Evolutionary conservation across 2,329 filamentous ascomycete genomes (phyloP), one percentile per base, ranked within the genome.

Genomic region (Decorospora gaudefroyi): DNA sequence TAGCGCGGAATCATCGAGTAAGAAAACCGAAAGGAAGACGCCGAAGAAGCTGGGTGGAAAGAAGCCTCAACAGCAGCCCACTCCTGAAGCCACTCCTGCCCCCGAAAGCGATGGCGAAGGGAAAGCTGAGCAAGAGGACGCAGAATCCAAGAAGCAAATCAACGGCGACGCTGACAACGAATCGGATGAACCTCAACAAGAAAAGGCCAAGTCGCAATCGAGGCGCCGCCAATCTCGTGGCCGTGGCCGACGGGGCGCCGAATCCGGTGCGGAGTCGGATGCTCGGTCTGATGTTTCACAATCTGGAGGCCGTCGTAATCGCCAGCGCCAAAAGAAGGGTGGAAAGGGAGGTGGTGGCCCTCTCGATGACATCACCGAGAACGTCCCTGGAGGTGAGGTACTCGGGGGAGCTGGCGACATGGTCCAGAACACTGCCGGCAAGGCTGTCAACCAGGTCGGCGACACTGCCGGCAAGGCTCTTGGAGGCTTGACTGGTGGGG

Each of bases 281-380:
- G 69, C 77, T 4, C 76, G 78, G 57, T 77, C 74, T 58, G 78
- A 82, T 51, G 74, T 78, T 43, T 79, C 78, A 45, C 70, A 72
- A 19, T 64, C 72, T 27, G 77, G 77, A 49, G 80, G 80, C 43
- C 78, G 80, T 49, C 78, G 78, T 53, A 80, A 81, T 59, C 73
- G 79, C 53, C 78, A 81, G 57, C 64, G 71, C 52, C 65, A 69
- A 48, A 74, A 77, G 68, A 77, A 78, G 65, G 66, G 71, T 40
- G 70, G 73, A 46, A 71, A 71, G 21, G 70, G 72, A n/a, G n/a
- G n/a, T 33, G 70, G 69, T 36, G 75, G 77, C 7, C 77, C 77
- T 1, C 74, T 83, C 2, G 78, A 76, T 42, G 76, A 76, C 50
- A 80, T 83, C 46, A 77, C 78, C 43, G 81, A 84, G 60, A 67